These are phyloP conservation scores for Pyrenochaeta sp. DNA, from an alignment of 2,329 filamentous ascomycete genomes.

Conservation along the genomic window DNA sequence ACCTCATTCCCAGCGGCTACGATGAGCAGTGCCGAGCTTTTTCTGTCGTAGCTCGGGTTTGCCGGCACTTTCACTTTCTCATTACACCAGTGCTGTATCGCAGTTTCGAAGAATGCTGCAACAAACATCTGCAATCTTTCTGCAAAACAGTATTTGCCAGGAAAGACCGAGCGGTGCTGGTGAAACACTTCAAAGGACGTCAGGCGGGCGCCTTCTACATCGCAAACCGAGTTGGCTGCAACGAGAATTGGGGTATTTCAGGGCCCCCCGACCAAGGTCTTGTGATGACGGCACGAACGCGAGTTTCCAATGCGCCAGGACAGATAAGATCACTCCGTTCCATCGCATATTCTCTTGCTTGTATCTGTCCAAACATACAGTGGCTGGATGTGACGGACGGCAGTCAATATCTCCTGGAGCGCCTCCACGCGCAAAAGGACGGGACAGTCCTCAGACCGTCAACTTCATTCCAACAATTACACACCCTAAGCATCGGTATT, in stretches of 20 bases:
- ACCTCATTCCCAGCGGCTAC: not conserved
- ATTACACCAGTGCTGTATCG: constrained; percentile 6
- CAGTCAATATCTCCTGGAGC: not conserved
- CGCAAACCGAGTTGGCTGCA: no score
- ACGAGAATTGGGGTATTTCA: no score
- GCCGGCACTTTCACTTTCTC: constrained; percentile 1
- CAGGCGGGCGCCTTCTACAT: no score
- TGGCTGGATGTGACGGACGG: not conserved
- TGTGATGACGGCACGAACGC: no score
- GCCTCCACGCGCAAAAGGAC: not conserved
- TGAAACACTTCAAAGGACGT: no score
- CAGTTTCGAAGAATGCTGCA: constrained; percentile 1
- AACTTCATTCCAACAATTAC: not conserved
- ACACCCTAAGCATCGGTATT: not conserved
- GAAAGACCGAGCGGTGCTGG: no score
- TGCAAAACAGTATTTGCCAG: no score
- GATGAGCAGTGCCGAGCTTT: not conserved
- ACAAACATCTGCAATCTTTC: not conserved
- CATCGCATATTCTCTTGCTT: no score
- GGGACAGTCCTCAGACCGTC: not conserved
- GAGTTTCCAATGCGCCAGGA: no score
- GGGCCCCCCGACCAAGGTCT: no score
- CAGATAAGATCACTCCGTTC: no score
- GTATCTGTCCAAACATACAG: no score
- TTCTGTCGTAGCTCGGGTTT: not conserved